Evolutionary conservation across 257 asterid genomes (phyloP), one percentile per base, ranked within the genome.

Genomic region (Eucommia ulmoides): DNA sequence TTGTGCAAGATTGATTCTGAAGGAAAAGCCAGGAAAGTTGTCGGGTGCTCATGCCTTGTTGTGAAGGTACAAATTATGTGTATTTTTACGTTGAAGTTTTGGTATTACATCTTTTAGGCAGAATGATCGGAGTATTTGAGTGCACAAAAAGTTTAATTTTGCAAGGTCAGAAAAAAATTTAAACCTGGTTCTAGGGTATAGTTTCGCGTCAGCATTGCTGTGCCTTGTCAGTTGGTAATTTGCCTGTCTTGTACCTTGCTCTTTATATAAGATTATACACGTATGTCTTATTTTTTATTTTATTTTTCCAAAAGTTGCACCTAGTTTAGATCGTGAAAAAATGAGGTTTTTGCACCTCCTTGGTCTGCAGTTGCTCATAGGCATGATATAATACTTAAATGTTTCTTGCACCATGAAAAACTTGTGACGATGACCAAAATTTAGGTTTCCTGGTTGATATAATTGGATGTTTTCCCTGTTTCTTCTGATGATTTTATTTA

Each of bases 1-100:
- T 35, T 35, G 44, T 35, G 44, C 16, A 35, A 35, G 44, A 35
- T 35, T 35, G 44, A 35, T 35, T 35, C 44, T 35, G 44, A 35
- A 35, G 44, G 44, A 17, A 35, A 35, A 35, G 44, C 44, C 2
- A 35, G 44, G 44, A 35, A 35, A 17, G 44, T 35, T 2, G 44
- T 35, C 11, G 44, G 44, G 15, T 35, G 44, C 44, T 35, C 44
- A 15, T 35, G 44, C 44, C n/a, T 35, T 35, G 44, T 35, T 35
- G 44, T 35, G 44, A 35, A 35, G 44, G 44, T 35, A 35, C 44
- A 35, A 35, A 35, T 3, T 35, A 35, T 17, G 44, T 10, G n/a
- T 15, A 10, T 35, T 35, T 35, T 15, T 17, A 35, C 15, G 11
- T 35, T n/a, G n/a, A n/a, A 11, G 44, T 35, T 35, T 35, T 35